Evolutionary conservation across 345 rosid species (phyloP), one percentile per base, ranked within the genome.

Genomic region (Mallotus nudiflorus): DNA sequence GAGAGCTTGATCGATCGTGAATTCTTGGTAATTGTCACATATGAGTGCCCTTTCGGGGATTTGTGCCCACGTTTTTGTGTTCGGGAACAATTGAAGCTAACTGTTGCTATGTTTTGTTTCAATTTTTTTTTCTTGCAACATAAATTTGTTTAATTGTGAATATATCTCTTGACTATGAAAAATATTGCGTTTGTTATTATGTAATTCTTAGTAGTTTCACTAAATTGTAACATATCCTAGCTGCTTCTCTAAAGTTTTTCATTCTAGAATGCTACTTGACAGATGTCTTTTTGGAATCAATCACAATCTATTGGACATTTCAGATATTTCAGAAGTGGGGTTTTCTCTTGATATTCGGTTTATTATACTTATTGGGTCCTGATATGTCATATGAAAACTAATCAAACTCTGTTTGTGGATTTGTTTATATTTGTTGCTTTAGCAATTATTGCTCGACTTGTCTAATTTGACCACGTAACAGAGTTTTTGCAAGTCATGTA

Each of bases 401-500:
- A 42, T 6, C 6, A 33, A 33, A 6, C 4, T 2, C 3, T 33
- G 3, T 33, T 33, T 33, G 37, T 33, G 37, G 7, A 42, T 42
- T 2, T 42, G 14, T 42, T 1, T 4, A 39, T 16, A 9, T 29
- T n/a, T 50, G 15, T 15, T 46, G 15, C 22, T 49, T 3, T 70
- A 40, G 27, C 44, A 25, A n/a, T 19, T 75, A 37, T 55, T 67
- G 24, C 79, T 69, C 44, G 24, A 37, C 4, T 9, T 59, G 37
- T 60, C 59, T 24, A 61, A 45, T 27, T 20, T 80, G 70, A 75
- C n/a, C n/a, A n/a, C n/a, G n/a, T 63, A 29, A 74, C 87, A 96
- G 99, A 92, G 89, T 65, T 68, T 88, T 62, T 96, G 99, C 93
- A 89, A 81, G 80, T 77, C 96, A 55, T 96, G 99, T 81, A 86